These are phyloP conservation scores for Gossypium schwendimanii DNA, from an alignment of 441 rosid species.

Conservation along the genomic window DNA sequence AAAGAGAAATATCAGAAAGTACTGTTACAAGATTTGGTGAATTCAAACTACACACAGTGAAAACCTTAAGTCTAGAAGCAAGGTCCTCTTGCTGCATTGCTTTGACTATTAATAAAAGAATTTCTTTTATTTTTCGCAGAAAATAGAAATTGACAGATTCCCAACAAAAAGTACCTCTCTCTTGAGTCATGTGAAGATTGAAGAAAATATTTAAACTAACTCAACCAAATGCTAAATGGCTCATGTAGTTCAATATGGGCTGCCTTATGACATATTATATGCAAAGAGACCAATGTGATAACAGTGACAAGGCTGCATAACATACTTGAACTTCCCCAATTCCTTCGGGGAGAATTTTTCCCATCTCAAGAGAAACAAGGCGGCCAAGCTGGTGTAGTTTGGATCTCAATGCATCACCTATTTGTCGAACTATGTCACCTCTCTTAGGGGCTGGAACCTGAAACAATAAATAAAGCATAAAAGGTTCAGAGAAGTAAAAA, in stretches of 20 bases:
- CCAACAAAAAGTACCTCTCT: background rate
- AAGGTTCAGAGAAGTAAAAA: background rate
- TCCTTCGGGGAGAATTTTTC: conserved; percentile 93
- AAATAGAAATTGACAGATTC: background rate
- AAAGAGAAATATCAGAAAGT: background rate
- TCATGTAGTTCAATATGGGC: background rate
- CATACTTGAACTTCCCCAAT: conserved; percentile 94
- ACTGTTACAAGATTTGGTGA: background rate
- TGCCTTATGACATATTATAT: background rate
- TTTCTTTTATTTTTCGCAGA: background rate
- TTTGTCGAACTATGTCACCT: conserved; percentile 93
- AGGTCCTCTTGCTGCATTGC: background rate
- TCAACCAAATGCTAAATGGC: background rate
- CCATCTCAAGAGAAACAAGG: conserved; percentile 95
- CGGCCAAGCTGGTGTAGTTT: conserved; percentile 79
- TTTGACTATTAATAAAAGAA: background rate
- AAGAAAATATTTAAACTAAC: background rate
- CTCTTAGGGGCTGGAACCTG: conserved; percentile 97
- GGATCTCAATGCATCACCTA: conserved; percentile 78
- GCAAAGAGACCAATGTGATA: background rate
- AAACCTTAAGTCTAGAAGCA: background rate
- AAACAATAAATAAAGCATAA: background rate
- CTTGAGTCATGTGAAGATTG: background rate
- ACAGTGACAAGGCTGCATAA: background rate
- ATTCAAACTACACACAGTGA: background rate